These are phyloP conservation scores for Starmera quercuum DNA, from an alignment of 805 yeast genomes.

Conservation along the genomic window DNA sequence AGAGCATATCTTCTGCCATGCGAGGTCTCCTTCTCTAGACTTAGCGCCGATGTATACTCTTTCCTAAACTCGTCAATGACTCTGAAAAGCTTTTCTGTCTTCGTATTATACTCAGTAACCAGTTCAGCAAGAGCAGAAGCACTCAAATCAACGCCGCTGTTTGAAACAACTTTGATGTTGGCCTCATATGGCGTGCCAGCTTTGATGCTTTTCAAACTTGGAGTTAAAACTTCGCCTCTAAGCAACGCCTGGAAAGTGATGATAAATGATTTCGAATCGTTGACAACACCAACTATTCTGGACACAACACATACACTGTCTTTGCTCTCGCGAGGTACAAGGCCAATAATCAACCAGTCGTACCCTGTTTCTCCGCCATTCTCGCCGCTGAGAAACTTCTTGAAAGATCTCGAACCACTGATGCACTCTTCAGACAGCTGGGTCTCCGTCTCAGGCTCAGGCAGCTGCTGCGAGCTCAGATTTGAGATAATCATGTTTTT, in stretches of 20 bases:
- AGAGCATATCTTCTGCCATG: conserved; percentile 25
- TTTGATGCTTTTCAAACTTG: conserved; percentile 18
- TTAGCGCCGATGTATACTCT: conserved; percentile 26
- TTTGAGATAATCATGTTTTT: conserved; percentile 16
- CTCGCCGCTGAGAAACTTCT: conserved; percentile 15
- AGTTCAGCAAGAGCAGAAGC: conserved; percentile 1
- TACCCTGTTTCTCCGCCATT: conserved; percentile 13
- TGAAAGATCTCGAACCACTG: conserved; percentile 11
- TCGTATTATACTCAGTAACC: conserved; percentile 8
- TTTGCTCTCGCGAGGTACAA: conserved; percentile 11
- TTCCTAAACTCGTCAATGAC: conserved; percentile 28
- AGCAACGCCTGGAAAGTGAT: conserved; percentile 43
- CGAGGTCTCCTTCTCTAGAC: conserved; percentile 14
- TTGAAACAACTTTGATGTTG: conserved; percentile 8
- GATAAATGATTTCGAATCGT: conserved; percentile 34
- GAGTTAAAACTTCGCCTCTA: conserved; percentile 28
- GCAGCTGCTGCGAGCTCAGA: not conserved
- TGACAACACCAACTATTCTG: conserved; percentile 38
- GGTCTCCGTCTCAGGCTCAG: not conserved
- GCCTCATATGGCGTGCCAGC: conserved; percentile 7
- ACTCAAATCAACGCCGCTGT: conserved; percentile 12
- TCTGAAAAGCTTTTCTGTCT: conserved; percentile 7
- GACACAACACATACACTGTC: conserved; percentile 27
- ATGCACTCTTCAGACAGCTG: conserved; percentile 2
- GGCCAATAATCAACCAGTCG: conserved; percentile 19